Conservation (phyloP, 2,329 filamentous ascomycete genomes). For the Cladosporium sp. region DNA sequence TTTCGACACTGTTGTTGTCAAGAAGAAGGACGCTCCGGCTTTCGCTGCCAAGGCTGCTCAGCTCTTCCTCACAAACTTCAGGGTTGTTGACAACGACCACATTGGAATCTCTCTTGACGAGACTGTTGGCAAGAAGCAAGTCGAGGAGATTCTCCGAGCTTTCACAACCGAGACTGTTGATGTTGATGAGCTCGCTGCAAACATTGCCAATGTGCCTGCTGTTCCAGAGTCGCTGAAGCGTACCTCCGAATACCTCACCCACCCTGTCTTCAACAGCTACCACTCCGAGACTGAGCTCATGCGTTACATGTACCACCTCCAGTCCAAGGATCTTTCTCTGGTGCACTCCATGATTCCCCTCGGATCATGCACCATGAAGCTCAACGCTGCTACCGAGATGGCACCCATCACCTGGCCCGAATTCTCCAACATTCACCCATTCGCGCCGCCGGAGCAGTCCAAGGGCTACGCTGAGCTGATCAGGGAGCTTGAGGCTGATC, state of each 20-base stretch:
- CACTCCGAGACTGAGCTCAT: conserved; percentile 94
- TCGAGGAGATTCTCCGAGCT: conserved; percentile 59
- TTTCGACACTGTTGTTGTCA: conserved; percentile 80
- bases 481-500: conserved; percentile 70
- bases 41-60: conserved; percentile 54
- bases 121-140: conserved; percentile 60
- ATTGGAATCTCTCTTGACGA: conserved; percentile 80
- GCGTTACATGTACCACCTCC: conserved; percentile 88
- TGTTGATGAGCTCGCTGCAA: conserved; percentile 36
- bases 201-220: conserved; percentile 33
- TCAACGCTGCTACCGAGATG: conserved; percentile 94
- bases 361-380: conserved; percentile 97
- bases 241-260: conserved; percentile 75
- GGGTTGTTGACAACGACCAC: conserved; percentile 61
- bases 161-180: conserved; percentile 53
- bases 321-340: conserved; percentile 91
- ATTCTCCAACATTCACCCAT: conserved; percentile 80
- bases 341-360: conserved; percentile 98
- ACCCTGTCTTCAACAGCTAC: conserved; percentile 92
- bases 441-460: conserved; percentile 65
- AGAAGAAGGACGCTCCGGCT: conserved; percentile 51
- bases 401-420: conserved; percentile 75
- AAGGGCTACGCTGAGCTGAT: conserved; percentile 72
- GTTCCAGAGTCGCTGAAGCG: conserved; percentile 66
- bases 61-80: conserved; percentile 61